phyloP scores from a whole-genome alignment of 192 early-diverging fungal species.

The Rhizophagus sp. region DNA sequence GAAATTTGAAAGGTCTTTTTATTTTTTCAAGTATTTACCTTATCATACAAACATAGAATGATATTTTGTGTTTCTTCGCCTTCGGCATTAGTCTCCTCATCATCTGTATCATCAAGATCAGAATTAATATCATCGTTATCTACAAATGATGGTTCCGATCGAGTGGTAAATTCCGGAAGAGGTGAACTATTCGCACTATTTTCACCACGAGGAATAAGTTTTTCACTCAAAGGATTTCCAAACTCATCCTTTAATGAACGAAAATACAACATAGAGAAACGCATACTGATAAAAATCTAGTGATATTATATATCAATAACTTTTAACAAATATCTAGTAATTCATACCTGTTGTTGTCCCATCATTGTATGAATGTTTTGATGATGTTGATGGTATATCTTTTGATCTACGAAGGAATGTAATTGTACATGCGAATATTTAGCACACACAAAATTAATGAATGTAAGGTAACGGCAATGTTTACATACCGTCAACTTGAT shows the following conservation, averaged over 20 bases:
- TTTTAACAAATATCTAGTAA: not conserved
- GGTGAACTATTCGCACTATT: not conserved
- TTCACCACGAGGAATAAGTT: not conserved
- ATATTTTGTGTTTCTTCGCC: constrained; percentile 73
- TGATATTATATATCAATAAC: not conserved
- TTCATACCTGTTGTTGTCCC: constrained; percentile 4
- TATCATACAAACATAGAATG: constrained; percentile 75
- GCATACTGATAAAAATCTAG: not conserved
- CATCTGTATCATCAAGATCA: constrained; percentile 71
- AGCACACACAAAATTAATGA: not conserved
- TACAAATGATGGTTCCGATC: not conserved
- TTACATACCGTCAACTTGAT: constrained; percentile 10
- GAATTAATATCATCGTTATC: constrained; percentile 69
- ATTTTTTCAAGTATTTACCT: constrained; percentile 37
- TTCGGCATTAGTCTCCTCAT: constrained; percentile 59
- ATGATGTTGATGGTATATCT: not conserved
- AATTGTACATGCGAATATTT: not conserved
- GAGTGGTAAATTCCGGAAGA: not conserved
- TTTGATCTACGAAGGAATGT: not conserved
- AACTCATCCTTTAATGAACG: not conserved
- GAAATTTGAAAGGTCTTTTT: not conserved
- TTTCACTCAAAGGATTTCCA: not conserved
- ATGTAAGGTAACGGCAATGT: not conserved
- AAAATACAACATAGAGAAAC: not conserved
- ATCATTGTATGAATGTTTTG: too few relatives aligned